Conservation (phyloP, 2,329 filamentous ascomycete genomes). For the Aspergillus sp. region DNA sequence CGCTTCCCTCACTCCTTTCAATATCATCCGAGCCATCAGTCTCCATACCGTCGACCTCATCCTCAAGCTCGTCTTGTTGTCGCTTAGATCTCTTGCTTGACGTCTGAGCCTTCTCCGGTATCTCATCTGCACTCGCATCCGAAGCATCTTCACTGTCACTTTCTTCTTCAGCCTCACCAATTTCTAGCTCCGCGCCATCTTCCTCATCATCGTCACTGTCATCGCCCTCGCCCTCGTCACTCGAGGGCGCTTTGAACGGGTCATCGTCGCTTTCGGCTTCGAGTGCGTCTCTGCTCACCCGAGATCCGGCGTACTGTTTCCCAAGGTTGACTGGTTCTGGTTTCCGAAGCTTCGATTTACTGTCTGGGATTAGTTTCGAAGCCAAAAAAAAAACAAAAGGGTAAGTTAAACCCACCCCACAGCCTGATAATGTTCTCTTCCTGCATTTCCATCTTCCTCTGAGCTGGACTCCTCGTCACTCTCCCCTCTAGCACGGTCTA, state of each 20-base stretch:
- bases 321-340: constrained; percentile 62
- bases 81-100: constrained; percentile 10
- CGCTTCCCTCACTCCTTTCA: constrained; percentile 15
- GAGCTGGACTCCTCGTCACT: constrained; percentile 47
- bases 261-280: constrained; percentile 50
- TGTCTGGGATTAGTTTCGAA: constrained; percentile 23
- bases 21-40: constrained; percentile 20
- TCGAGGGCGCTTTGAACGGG: constrained; percentile 30
- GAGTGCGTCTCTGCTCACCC: constrained; percentile 62
- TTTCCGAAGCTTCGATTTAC: constrained; percentile 75
- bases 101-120: constrained; percentile 1
- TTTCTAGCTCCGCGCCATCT: constrained; percentile 19
- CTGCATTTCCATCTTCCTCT: constrained; percentile 42
- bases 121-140: constrained; percentile 10
- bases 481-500: constrained; percentile 48
- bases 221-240: constrained; percentile 28
- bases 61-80: constrained; percentile 16
- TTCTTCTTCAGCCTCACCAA: constrained; percentile 18
- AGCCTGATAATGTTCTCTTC: constrained; percentile 76
- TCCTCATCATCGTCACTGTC: constrained; percentile 12
- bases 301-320: constrained; percentile 69
- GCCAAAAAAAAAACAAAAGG: constrained; percentile 1
- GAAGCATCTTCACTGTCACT: constrained; percentile 9
- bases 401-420: constrained; percentile 51
- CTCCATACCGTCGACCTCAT: constrained; percentile 15